Percentiles rank a stretch among this genome's conserved stretches.
These are phyloP conservation scores for Edaphochlamys debaryana DNA, from an alignment of 139 green algal species.

Conservation along the genomic window DNA sequence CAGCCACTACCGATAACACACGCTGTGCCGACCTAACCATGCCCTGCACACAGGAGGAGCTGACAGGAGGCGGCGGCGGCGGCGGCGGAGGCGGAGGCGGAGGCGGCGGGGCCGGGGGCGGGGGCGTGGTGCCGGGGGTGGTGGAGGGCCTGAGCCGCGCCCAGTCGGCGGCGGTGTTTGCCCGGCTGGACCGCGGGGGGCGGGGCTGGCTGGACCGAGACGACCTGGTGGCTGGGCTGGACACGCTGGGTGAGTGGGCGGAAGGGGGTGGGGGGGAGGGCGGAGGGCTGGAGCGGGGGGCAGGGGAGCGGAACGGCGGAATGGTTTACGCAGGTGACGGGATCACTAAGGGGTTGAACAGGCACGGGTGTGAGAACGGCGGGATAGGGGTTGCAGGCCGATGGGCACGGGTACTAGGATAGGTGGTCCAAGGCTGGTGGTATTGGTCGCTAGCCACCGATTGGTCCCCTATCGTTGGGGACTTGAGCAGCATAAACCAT, in stretches of 20 bases:
- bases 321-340: too few relatives aligned
- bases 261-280: not conserved
- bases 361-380: not conserved
- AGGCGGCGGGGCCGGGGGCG: not conserved
- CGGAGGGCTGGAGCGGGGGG: not conserved
- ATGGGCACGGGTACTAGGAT: not conserved
- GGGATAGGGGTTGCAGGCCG: not conserved
- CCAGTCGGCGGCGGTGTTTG: not conserved
- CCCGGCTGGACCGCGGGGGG: not conserved
- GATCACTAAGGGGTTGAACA: not conserved
- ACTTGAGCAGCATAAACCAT: too few relatives aligned
- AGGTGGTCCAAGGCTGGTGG: too few relatives aligned
- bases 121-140: not conserved
- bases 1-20: not conserved
- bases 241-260: constrained; percentile 4
- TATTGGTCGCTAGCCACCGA: too few relatives aligned
- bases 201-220: constrained; percentile 30
- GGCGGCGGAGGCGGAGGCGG: not conserved
- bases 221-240: constrained; percentile 25
- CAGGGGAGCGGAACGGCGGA: too few relatives aligned
- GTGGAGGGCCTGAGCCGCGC: not conserved
- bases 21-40: too few relatives aligned
- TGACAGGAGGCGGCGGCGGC: not conserved
- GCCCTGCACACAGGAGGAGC: not conserved
- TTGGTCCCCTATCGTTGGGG: too few relatives aligned